These are phyloP conservation scores for Cyberlindnera sargentensis DNA, from an alignment of 805 yeast genomes.

Conservation along the genomic window DNA sequence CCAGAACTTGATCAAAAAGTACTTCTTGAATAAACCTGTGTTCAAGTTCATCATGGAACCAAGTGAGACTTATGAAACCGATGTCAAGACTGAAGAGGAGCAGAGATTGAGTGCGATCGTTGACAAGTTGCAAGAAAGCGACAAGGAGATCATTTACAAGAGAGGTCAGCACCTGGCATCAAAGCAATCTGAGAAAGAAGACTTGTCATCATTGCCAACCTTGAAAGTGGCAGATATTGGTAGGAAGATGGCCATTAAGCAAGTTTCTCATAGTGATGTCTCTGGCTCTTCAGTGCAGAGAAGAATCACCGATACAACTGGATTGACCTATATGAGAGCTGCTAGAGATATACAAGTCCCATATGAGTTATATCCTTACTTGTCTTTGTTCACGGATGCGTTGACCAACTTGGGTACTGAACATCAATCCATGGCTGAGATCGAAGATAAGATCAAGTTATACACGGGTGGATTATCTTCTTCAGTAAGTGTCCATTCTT, in stretches of 20 bases:
- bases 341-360: slow-evolving; percentile 58
- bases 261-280: slow-evolving; percentile 24
- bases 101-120: slow-evolving; percentile 40
- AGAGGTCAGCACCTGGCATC: slow-evolving; percentile 55
- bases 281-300: slow-evolving; percentile 29
- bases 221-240: slow-evolving; percentile 69
- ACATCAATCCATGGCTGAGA: slow-evolving; percentile 59
- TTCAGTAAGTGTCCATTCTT: slow-evolving; percentile 47
- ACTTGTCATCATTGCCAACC: slow-evolving; percentile 75
- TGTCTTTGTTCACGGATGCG: slow-evolving; percentile 74
- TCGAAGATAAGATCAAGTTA: slow-evolving; percentile 78
- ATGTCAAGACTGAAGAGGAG: slow-evolving; percentile 49
- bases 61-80: slow-evolving; percentile 42
- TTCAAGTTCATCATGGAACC: slow-evolving; percentile 80
- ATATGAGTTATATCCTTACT: slow-evolving; percentile 50
- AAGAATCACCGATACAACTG: slow-evolving; percentile 68
- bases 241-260: slow-evolving; percentile 36
- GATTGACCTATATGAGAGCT: slow-evolving; percentile 72
- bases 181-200: slow-evolving; percentile 63
- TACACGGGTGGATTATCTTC: slow-evolving; percentile 81
- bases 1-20: slow-evolving; percentile 46
- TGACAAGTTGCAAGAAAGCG: slow-evolving; percentile 41
- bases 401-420: slow-evolving; percentile 84
- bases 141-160: slow-evolving; percentile 47
- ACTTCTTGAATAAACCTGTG: slow-evolving; percentile 45